These are phyloP conservation scores for Ustulina deusta DNA, from an alignment of 2,329 filamentous ascomycete species.

Conservation along the genomic window DNA sequence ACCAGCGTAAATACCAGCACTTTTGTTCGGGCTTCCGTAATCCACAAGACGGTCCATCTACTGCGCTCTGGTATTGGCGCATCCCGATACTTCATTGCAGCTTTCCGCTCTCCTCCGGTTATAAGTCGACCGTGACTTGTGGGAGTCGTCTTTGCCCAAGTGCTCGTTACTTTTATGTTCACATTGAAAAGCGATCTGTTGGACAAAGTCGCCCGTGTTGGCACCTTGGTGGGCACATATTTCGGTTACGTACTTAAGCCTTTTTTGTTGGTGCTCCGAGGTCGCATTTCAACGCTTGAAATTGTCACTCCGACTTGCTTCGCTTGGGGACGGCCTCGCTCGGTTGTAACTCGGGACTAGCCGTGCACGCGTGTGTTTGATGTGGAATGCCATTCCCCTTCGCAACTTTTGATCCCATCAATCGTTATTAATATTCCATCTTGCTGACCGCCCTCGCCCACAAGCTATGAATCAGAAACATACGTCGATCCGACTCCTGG, in stretches of 20 bases:
- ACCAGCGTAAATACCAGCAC: constrained; percentile 5
- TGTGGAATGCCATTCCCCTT: constrained; percentile 17
- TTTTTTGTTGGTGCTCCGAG: constrained; percentile 1
- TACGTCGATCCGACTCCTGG: constrained; percentile 30
- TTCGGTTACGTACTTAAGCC: constrained; percentile 5
- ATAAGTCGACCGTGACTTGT: constrained; percentile 13
- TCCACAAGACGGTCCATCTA: constrained; percentile 16
- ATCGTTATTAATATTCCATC: constrained; percentile 21
- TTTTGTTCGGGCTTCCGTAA: constrained; percentile 10
- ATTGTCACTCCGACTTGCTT: constrained; percentile 14
- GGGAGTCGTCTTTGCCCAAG: background rate
- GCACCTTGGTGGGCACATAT: constrained; percentile 5
- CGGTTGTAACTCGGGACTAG: constrained; percentile 13
- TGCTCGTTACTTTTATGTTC: constrained; percentile 4
- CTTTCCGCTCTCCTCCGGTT: constrained; percentile 1
- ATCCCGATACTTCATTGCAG: constrained; percentile 13
- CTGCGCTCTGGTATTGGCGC: constrained; percentile 11
- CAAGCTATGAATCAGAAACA: constrained; percentile 40
- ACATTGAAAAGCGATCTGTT: constrained; percentile 8
- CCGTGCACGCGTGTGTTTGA: constrained; percentile 3
- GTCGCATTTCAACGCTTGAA: constrained; percentile 1
- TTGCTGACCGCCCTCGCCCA: constrained; percentile 19
- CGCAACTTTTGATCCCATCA: background rate
- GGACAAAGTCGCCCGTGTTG: background rate
- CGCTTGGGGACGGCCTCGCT: background rate